phyloP scores from a whole-genome alignment of 768 basidiomycete species.

The Hydnum rufescens region DNA sequence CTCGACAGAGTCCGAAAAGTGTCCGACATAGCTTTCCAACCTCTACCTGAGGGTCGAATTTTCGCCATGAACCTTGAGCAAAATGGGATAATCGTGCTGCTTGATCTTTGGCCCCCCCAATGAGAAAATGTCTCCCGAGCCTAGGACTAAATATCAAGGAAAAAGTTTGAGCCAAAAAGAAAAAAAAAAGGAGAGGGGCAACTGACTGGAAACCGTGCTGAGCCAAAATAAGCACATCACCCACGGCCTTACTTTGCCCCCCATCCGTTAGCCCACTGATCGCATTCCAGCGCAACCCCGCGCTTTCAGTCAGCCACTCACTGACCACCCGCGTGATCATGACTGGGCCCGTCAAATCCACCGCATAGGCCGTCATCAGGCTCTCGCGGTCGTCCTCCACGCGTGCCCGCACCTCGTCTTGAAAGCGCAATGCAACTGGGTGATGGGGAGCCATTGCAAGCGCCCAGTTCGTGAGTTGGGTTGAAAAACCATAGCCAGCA shows the following conservation, averaged over 20 bases:
- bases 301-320: background rate
- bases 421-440: background rate
- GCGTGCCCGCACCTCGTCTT: background rate
- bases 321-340: background rate
- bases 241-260: background rate
- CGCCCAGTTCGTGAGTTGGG: background rate
- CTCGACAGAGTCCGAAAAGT: background rate
- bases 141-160: background rate
- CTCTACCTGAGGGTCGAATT: background rate
- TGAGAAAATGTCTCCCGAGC: background rate
- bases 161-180: background rate
- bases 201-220: background rate
- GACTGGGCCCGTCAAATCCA: background rate
- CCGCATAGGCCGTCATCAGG: background rate
- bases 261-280: background rate
- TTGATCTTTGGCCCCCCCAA: background rate
- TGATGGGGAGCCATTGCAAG: background rate
- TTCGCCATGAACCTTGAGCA: background rate
- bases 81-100: background rate
- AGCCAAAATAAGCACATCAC: background rate
- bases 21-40: background rate
- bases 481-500: background rate
- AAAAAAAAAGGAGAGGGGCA: background rate
- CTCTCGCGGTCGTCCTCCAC: background rate
- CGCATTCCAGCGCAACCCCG: background rate